Evolutionary conservation across 2,329 filamentous ascomycete species (phyloP), one percentile per base, ranked within the genome.

Genomic region (Botrytis medusae): DNA sequence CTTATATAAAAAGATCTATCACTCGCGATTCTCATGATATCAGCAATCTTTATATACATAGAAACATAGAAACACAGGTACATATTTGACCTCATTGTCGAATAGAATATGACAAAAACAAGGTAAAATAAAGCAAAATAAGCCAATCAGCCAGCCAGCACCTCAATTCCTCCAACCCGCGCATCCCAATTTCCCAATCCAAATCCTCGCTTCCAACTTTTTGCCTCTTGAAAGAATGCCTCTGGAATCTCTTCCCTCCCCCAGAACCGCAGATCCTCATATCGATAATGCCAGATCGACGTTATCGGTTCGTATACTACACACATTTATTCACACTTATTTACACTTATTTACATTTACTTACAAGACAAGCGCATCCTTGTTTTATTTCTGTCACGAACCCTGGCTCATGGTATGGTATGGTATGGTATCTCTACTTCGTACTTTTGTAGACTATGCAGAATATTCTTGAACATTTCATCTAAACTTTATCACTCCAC

Each of bases 181-280:
- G 16, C 16, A 60, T 60, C 51, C 51, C 18, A 60, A 34, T 60
- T 22, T 34, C 54, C 18, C 54, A 22, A 12, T 10, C 7, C 18
- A 2, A 10, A 59, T 34, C 4, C 32, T 37, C 57, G 57, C 18
- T 60, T 60, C 32, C 57, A 2, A 25, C 22, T 4, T 3, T 2
- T 54, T 2, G 1, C 57, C 4, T 34, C 32, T 34, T 6, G 14
- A 18, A 12, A 46, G 18, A 46, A 46, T 48, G 14, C n/a, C n/a
- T 29, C 16, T 18, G 8, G 16, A 57, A 48, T 48, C 22, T 29
- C 29, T 79, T 32, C 29, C 29, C 54, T 12, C 7, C 57, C 20
- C 57, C 8, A 20, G 29, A 59, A 59, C 4, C 29, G 57, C 59
- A 61, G 59, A 61, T 61, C 59, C 59, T 61, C 59, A 61, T 61